Base-by-base conservation (phyloP, 352 stramenopile genomes). In the Globisporangium splendens region DNA sequence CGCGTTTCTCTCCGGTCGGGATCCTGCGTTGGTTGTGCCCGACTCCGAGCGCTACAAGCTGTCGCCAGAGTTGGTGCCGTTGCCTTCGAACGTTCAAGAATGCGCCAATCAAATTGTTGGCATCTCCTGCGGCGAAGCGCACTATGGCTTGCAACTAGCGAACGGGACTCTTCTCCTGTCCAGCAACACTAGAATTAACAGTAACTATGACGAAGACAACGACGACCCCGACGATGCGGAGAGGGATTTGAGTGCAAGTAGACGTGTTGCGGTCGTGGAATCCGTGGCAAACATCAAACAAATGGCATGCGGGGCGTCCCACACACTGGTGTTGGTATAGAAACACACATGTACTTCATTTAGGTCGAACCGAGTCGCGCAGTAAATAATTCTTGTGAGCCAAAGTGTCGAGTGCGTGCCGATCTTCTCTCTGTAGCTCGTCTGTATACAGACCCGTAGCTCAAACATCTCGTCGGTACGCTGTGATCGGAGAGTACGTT, bases 41-140 rank as follows among this genome's bases (percentile, higher is more conserved):
- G 28, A 35, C 28, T 8, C 28, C 10, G 28, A 6, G 28, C 28
- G 5, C 28, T 35, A 35, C 28, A 35, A 35, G 28, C 28, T 35
- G 28, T 35, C 28, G 28, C 28, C 28, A 35, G 28, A 35, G 10
- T 35, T 35, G 28, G 28, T 35, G 28, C 28, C 28, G 10, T 35
- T 35, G 28, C 28, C 28, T 6, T 10, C 28, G 10, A 35, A 35
- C 5, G 28, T 35, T 35, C 28, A 10, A 6, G 2, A 35, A 10
- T 8, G 28, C 10, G 0, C 2, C 24, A 31, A 5, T 31, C 2
- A 6, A 35, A 35, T 78, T 18, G 17, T 35, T 0, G 47, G 59
- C n/a, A 62, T 83, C n/a, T 77, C 73, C 1, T 78, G 70, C 46
- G 73, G 73, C 10, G 73, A 83, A 70, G 56, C 63, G n/a, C 68